Percentiles rank a stretch among this genome's conserved stretches.
Evolutionary conservation across 2,329 filamentous ascomycete species (phyloP).

Genomic region (Paecilomyces formosus): DNA sequence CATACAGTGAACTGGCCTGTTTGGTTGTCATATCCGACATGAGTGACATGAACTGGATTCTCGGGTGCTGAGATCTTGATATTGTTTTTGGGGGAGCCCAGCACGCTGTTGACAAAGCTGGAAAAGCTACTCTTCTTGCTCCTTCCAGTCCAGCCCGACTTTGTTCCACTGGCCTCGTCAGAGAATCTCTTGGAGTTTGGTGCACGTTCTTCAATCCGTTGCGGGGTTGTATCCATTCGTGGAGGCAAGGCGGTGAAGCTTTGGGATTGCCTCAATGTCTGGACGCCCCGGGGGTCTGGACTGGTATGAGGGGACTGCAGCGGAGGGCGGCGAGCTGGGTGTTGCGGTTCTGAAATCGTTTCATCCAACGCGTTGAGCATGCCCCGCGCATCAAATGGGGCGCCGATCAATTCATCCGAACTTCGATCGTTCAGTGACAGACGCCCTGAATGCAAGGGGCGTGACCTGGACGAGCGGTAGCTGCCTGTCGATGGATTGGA

Average conservation of each 20-base stretch:
- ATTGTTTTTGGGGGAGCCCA: constrained; percentile 71
- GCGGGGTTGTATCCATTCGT: constrained; percentile 44
- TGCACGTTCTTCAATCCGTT: constrained; percentile 41
- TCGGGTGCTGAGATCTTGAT: constrained; percentile 95
- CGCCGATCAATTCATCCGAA: constrained; percentile 39
- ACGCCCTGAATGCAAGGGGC: constrained; percentile 25
- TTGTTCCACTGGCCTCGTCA: constrained; percentile 63
- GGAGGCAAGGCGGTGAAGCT: constrained; percentile 54
- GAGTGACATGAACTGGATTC: constrained; percentile 95
- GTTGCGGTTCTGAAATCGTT: constrained; percentile 21
- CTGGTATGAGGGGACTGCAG: constrained; percentile 44
- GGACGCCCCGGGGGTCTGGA: constrained; percentile 48
- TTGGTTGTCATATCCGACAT: constrained; percentile 93
- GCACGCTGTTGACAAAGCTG: constrained; percentile 74
- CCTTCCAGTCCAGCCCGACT: constrained; percentile 52
- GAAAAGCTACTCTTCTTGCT: constrained; percentile 81
- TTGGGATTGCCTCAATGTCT: constrained; percentile 56
- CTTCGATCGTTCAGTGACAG: constrained; percentile 29
- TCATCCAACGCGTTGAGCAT: constrained; percentile 38
- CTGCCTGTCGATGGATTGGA: constrained; percentile 18
- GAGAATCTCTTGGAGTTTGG: constrained; percentile 65
- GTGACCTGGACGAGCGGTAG: constrained; percentile 21
- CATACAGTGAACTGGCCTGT: constrained; percentile 82
- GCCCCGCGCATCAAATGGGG: constrained; percentile 37
- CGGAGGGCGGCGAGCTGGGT: constrained; percentile 33